Percentiles rank a stretch among this genome's conserved stretches.
phyloP scores from a whole-genome alignment of 2,329 filamentous ascomycete species.

The Passalora sequoiae region DNA sequence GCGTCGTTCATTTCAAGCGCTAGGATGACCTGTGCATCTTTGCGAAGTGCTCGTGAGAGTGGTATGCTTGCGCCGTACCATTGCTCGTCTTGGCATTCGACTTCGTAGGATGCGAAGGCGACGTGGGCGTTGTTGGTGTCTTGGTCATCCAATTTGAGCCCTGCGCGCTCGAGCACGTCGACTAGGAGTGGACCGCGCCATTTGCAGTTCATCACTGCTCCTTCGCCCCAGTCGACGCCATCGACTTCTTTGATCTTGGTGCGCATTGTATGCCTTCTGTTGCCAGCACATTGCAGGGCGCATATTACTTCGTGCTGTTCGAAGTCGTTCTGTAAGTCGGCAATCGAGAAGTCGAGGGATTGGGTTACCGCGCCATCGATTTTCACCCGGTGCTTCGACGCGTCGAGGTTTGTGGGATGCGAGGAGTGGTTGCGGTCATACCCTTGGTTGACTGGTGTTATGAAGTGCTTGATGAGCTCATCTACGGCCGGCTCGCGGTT shows the following conservation, averaged over 20 bases:
- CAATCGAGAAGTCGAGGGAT: constrained; percentile 43
- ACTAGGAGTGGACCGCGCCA: constrained; percentile 52
- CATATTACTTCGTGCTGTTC: constrained; percentile 53
- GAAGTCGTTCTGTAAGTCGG: constrained; percentile 44
- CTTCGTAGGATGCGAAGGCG: constrained; percentile 52
- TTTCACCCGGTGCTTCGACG: constrained; percentile 38
- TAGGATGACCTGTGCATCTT: constrained; percentile 55
- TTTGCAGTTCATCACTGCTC: constrained; percentile 56
- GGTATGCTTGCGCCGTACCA: constrained; percentile 56
- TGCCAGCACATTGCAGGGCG: constrained; percentile 57
- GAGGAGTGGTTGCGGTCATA: constrained; percentile 47
- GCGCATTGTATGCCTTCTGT: constrained; percentile 57
- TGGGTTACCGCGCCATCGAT: constrained; percentile 48
- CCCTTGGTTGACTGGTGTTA: constrained; percentile 42
- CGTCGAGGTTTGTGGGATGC: constrained; percentile 22
- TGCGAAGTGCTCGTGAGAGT: constrained; percentile 42
- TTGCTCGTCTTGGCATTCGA: constrained; percentile 51
- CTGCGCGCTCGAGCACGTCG: constrained; percentile 49
- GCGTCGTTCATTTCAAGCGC: constrained; percentile 67
- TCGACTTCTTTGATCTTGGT: constrained; percentile 55
- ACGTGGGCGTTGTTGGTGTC: constrained; percentile 44
- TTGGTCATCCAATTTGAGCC: constrained; percentile 34
- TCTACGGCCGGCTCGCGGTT: constrained; percentile 46
- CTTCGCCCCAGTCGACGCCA: constrained; percentile 58
- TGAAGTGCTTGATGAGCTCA: constrained; percentile 46